Base-by-base conservation (phyloP, 352 stramenopile genomes). In the Pythium vanterpoolii region DNA sequence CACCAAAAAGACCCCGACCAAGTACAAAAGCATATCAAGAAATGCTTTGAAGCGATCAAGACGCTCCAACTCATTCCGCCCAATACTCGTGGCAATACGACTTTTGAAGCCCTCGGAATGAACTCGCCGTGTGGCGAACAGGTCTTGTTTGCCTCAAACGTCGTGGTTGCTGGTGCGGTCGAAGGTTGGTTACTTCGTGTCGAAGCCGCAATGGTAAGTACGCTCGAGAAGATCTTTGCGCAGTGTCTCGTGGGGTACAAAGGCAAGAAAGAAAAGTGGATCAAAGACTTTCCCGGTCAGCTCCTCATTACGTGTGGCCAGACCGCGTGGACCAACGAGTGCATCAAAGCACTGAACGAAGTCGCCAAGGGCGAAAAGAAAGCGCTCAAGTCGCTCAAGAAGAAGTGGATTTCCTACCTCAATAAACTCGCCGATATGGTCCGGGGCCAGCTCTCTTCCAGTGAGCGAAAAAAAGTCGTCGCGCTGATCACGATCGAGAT, bases 401-500 rank as follows among this genome's bases (percentile, higher is more conserved):
- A 98, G 69, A 97, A 97, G 45, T 97, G 94, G 86, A 73, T 97
- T 19, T 92, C 80, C 23, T 98, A 97, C 48, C 59, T 98, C 11
- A 97, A 97, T 69, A 97, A 96, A 28, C 81, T 98, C 3, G 95
- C 89, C 0, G 90, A 98, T 44, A 95, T 98, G 86, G 88, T 98
- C 46, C 86, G 90, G 16, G 88, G 89, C 0, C 81, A 96, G 55
- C 73, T 98, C 4, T 89, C 83, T 11, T 68, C 87, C 5, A 93
- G 90, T 26, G 92, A 98, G 14, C 89, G 96, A 18, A 98, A 96
- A 49, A 98, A 98, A 74, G 96, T 98, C 7, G 97, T 98, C 34
- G 96, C 94, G 36, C 73, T 99, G 16, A 98, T 99, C 71, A 98
- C 95, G 31, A 98, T 98, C 66, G 96, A 99, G 68, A 97, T 98